A percentile compares a stretch with the other conserved stretches of the same genome.
Conservation (phyloP, 129 eudicot species). For the Artemisia argyi region DNA sequence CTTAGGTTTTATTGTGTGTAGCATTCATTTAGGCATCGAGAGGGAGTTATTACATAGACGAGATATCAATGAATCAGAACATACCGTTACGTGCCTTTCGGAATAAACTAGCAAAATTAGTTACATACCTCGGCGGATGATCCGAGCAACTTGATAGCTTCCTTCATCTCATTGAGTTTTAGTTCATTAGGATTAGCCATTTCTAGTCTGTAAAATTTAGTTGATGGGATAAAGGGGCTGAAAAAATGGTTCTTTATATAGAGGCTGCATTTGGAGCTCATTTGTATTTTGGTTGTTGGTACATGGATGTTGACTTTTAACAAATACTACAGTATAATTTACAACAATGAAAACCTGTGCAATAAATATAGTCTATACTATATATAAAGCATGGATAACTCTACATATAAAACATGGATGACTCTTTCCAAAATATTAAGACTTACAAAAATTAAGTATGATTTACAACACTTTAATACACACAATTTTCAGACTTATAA, state of each 20-base stretch:
- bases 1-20: neutral
- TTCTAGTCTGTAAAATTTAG: neutral
- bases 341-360: neutral
- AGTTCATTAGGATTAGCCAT: slow-evolving; percentile 41
- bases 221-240: neutral
- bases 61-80: neutral
- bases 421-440: too few relatives aligned
- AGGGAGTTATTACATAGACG: neutral
- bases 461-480: too few relatives aligned
- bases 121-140: slow-evolving; percentile 45
- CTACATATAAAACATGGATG: too few relatives aligned
- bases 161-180: slow-evolving; percentile 45
- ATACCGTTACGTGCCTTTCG: neutral
- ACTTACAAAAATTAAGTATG: too few relatives aligned
- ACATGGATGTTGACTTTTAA: neutral
- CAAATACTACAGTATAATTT: neutral
- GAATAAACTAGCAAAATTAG: neutral
- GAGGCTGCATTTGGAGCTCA: slow-evolving; percentile 13
- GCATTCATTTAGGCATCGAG: neutral
- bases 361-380: neutral
- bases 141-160: slow-evolving; percentile 49
- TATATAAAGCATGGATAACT: too few relatives aligned
- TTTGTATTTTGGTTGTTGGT: neutral
- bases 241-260: neutral
- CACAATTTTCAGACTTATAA: too few relatives aligned